A percentile compares a stretch with the other conserved stretches of the same genome.
Conservation (phyloP, 2,329 filamentous ascomycete genomes). For the Macrophomina phaseolina region DNA sequence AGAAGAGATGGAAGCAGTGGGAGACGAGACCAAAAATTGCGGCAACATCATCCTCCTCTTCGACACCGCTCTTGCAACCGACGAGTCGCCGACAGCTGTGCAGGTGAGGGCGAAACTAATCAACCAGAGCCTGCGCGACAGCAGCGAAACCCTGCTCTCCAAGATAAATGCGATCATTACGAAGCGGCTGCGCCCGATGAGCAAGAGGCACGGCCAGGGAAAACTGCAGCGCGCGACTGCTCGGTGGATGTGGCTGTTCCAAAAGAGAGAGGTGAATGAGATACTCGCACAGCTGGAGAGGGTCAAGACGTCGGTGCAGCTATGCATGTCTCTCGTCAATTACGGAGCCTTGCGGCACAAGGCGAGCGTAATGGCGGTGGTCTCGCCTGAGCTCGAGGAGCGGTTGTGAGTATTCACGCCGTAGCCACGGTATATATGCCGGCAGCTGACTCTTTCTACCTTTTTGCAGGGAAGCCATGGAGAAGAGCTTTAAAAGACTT, state of each 20-base stretch:
- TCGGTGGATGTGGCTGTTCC: not conserved
- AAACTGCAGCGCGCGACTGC: not conserved
- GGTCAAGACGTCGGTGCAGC: not conserved
- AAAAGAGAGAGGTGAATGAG: not conserved
- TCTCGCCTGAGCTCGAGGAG: no score
- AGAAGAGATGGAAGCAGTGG: not conserved
- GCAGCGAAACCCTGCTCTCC: not conserved
- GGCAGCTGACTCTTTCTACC: no score
- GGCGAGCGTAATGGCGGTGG: no score
- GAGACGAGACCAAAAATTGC: not conserved
- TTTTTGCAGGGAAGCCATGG: no score
- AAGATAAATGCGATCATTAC: not conserved
- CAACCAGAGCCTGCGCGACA: not conserved
- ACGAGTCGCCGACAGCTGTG: not conserved
- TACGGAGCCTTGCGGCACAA: not conserved
- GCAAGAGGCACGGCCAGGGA: not conserved
- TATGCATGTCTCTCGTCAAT: not conserved
- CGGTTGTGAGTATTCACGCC: no score
- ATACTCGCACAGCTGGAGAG: not conserved
- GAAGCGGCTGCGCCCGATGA: not conserved
- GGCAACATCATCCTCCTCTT: not conserved
- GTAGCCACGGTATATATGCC: no score
- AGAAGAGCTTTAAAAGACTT: no score
- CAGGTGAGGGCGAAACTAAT: not conserved
- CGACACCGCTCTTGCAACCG: not conserved